Evolutionary conservation across 768 basidiomycete genomes (phyloP), one percentile per base, ranked within the genome.

Genomic region (Boletus reticulatus): DNA sequence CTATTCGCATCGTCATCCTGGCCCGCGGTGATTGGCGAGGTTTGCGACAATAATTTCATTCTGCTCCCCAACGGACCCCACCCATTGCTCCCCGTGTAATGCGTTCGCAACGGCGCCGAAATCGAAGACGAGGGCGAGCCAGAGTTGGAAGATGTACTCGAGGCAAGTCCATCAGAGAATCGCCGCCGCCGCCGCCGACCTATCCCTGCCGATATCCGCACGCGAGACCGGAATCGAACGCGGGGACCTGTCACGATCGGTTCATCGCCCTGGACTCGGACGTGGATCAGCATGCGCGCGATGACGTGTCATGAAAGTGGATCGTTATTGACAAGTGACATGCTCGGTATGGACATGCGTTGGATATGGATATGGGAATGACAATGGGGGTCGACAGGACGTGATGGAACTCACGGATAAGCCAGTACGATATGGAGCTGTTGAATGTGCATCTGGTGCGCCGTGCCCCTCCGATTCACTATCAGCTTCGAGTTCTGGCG

Each of bases 111-210:
- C 17, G 91, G 92, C 1, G 81, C 91, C 38, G 90, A 92, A 58
- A 93, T 87, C 39, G 89, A 91, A 4, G 90, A 92, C 5, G 89
- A 90, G 4, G 80, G 81, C 2, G 89, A 90, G 42, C 80, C 78
- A 7, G 85, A 84, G 20, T 75, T 62, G 34, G 84, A 82, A 19
- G 76, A 75, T 5, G 66, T 50, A 36, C 48, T 55, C 42, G 69
- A 71, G 24, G 55, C 43, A 52, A 52, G 66, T n/a, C 48, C 63
- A 36, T 65, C 65, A n/a, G 65, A 58, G 17, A 10, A 17, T 14
- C 43, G 50, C 52, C 72, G 73, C 20, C 76, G 76, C 60, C 78
- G 77, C 29, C 76, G 77, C 29, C 76, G 78, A 44, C 78, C 78
- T 34, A 89, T 64, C 19, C 89, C 89, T 16, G 86, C 87, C 4